Conservation (phyloP, 202 grass and related monocot genomes). For the Saccharum hybrid region DNA sequence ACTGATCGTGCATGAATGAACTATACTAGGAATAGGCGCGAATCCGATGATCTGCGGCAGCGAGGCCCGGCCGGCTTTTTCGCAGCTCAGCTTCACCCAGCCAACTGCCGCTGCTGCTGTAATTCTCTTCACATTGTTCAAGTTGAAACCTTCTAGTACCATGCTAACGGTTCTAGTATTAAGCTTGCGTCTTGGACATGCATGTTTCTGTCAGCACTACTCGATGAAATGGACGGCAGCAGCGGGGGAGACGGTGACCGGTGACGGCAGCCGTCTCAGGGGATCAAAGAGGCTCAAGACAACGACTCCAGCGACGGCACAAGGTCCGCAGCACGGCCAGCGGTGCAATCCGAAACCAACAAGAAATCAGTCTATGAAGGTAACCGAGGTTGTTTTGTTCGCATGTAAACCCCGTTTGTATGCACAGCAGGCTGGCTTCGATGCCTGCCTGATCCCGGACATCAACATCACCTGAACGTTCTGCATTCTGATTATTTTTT, state of each 20-base stretch:
- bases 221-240: constrained; percentile 48
- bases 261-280: constrained; percentile 40
- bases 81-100: constrained; percentile 44
- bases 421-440: neutral
- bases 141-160: neutral
- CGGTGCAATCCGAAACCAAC: constrained; percentile 33
- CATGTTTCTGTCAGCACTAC: constrained; percentile 50
- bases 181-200: constrained; percentile 11
- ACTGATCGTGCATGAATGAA: neutral
- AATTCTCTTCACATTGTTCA: neutral
- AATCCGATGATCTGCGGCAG: constrained; percentile 27
- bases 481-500: neutral
- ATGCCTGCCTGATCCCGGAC: too few relatives aligned
- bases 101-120: constrained; percentile 38
- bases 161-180: neutral
- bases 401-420: neutral
- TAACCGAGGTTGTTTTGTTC: constrained; percentile 30
- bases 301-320: constrained; percentile 24
- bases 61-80: constrained; percentile 8
- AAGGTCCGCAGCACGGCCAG: constrained; percentile 27
- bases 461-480: neutral
- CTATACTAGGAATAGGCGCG: neutral
- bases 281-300: constrained; percentile 63
- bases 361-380: constrained; percentile 60
- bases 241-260: constrained; percentile 26